These are phyloP conservation scores for Santalum album DNA, from an alignment of 164 flowering plant species.

Conservation along the genomic window DNA sequence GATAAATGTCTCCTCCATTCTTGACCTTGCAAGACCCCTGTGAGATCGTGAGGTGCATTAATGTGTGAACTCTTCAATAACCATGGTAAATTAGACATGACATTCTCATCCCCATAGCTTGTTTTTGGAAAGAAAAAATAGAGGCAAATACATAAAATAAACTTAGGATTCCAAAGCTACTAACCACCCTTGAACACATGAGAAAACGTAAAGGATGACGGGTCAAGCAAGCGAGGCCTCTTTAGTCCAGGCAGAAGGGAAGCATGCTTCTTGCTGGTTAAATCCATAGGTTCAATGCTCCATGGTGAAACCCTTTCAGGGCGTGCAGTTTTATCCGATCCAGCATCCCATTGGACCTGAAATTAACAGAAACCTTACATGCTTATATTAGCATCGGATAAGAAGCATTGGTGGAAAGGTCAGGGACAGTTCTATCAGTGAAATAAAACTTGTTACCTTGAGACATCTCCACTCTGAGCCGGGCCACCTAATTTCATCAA, in stretches of 20 bases:
- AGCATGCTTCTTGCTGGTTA: slow-evolving; percentile 4
- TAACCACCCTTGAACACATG: slow-evolving; percentile 20
- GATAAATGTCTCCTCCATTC: slow-evolving; percentile 13
- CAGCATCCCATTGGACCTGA: slow-evolving; percentile 57
- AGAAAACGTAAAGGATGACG: slow-evolving; percentile 16
- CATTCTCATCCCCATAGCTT: neutral
- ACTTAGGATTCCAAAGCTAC: slow-evolving; percentile 7
- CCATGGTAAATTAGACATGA: slow-evolving; percentile 5
- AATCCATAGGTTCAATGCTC: slow-evolving; percentile 30
- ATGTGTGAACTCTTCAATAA: slow-evolving; percentile 11
- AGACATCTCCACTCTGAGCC: slow-evolving; percentile 55
- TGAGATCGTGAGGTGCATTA: slow-evolving; percentile 9
- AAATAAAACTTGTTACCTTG: slow-evolving; percentile 19
- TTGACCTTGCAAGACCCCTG: slow-evolving; percentile 59
- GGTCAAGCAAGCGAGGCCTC: slow-evolving; percentile 14
- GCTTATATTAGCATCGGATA: too few relatives aligned
- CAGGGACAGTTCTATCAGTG: neutral
- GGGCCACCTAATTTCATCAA: slow-evolving; percentile 43
- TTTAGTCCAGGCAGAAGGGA: slow-evolving; percentile 15
- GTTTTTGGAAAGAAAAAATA: neutral
- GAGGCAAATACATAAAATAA: too few relatives aligned
- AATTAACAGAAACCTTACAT: too few relatives aligned
- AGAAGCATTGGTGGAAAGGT: neutral
- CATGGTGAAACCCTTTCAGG: slow-evolving; percentile 52
- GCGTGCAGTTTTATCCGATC: slow-evolving; percentile 9